phyloP scores from a whole-genome alignment of 78 protist species.

The Chrysochromulina parva region DNA sequence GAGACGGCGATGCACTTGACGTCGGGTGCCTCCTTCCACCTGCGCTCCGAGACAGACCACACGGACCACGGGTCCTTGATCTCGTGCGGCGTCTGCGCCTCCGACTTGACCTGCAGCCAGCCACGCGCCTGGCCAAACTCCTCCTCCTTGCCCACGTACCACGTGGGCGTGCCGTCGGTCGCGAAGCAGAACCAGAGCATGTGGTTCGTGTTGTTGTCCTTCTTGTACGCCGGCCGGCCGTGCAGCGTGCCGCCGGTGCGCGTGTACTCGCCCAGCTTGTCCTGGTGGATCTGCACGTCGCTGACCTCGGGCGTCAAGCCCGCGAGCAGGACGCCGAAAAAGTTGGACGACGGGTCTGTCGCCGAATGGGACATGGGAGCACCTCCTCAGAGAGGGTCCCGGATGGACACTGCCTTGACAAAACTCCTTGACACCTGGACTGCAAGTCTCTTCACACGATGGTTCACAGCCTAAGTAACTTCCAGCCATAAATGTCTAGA shows the following conservation, averaged over 20 bases:
- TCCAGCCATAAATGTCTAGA: too few relatives aligned
- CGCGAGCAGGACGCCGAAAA: background rate
- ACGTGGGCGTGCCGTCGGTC: background rate
- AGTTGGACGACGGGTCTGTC: too few relatives aligned
- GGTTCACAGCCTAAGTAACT: too few relatives aligned
- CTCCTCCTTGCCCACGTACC: background rate
- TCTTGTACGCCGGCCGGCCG: background rate
- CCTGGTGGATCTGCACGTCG: constrained; percentile 4
- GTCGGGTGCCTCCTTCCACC: background rate
- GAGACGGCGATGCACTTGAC: constrained; percentile 5
- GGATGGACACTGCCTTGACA: too few relatives aligned
- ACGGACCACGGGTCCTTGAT: background rate
- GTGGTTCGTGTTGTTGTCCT: constrained; percentile 19
- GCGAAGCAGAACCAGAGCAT: background rate
- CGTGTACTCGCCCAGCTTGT: background rate
- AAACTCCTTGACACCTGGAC: too few relatives aligned
- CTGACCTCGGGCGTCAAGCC: background rate
- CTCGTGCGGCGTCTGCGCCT: background rate
- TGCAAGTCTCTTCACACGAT: too few relatives aligned
- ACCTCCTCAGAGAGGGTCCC: too few relatives aligned
- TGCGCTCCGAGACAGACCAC: background rate
- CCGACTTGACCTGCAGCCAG: constrained; percentile 16
- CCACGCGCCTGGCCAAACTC: background rate
- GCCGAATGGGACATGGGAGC: too few relatives aligned
- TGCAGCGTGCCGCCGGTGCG: background rate